Conservation (phyloP, 2,329 filamentous ascomycete genomes). For the Xylariomycetidae sp. region DNA sequence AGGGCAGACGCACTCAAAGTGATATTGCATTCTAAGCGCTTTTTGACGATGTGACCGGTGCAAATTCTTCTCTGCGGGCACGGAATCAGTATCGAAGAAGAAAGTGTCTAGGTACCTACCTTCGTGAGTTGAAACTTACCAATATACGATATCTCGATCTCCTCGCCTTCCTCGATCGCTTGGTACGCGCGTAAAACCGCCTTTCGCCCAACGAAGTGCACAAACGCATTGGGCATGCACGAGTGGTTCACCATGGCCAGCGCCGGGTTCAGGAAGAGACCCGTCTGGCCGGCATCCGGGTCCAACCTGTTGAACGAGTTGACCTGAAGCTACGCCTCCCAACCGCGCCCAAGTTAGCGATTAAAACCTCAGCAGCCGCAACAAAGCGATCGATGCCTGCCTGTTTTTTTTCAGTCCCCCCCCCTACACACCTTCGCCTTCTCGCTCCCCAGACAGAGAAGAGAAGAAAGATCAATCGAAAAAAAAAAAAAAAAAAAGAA, state of each 20-base stretch:
- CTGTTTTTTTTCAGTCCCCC: background rate
- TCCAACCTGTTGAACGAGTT: slow-evolving; percentile 58
- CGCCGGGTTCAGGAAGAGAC: slow-evolving; percentile 51
- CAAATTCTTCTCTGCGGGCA: no score
- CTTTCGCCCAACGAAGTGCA: slow-evolving; percentile 49
- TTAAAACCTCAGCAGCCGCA: background rate
- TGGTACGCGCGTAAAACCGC: slow-evolving; percentile 47
- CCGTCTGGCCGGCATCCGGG: slow-evolving; percentile 45
- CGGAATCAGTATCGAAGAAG: no score
- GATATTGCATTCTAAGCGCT: slow-evolving; percentile 41
- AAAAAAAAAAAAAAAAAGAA: no score
- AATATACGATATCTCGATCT: slow-evolving; percentile 59
- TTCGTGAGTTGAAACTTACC: no score
- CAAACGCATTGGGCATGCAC: slow-evolving; percentile 55
- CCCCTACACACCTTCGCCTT: no score
- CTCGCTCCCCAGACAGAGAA: no score
- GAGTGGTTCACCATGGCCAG: slow-evolving; percentile 61
- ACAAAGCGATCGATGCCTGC: no score
- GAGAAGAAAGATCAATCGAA: no score
- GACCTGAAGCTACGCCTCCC: slow-evolving; percentile 47
- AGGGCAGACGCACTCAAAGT: slow-evolving; percentile 47
- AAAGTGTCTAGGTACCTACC: no score
- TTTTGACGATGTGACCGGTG: slow-evolving; percentile 38
- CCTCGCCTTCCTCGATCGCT: slow-evolving; percentile 46
- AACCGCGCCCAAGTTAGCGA: background rate